Evolutionary conservation across 345 rosid genomes (phyloP), one percentile per base, ranked within the genome.

Genomic region (Atalantia buxifolia): DNA sequence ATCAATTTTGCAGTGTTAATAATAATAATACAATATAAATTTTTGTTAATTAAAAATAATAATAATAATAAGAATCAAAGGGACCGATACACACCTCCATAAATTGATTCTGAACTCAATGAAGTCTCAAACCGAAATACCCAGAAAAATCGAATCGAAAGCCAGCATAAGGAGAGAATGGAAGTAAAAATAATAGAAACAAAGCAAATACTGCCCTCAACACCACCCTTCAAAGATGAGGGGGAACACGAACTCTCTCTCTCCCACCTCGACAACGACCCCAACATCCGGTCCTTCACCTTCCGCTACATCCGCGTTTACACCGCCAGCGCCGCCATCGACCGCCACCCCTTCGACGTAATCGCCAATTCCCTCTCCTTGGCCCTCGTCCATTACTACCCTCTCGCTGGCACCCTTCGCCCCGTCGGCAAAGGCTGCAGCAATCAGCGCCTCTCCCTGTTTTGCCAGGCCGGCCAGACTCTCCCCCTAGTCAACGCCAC

Each of bases 241-340:
- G 94, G 88, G 74, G 76, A 87, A 68, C 95, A 89, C 76, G 77
- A 80, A 21, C 92, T 89, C 62, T 78, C 87, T 22, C 94, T 94
- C 76, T 91, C 97, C 74, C 88, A 82, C 82, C 90, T 94, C 22
- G 98, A 92, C 73, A 81, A 87, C 48, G 97, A 92, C 76, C 88
- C 81, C 68, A 92, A 89, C 86, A 87, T 90, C 83, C 70, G 90
- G 65, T 53, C 57, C 21, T 80, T 88, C 82, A 87, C 87, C 66
- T 90, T 92, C 89, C 98, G 98, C 64, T 94, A 90, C 79, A 85
- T 94, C 74, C 95, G 97, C 9, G 92, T 84, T 4, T 94, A 92
- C 67, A 85, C 77, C 64, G 77, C 63, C 82, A 61, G 50, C 77
- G 35, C 80, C 77, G 19, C 71, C 84, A 72, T 67, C n/a, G 30